phyloP scores from a whole-genome alignment of 768 basidiomycete genomes.

The Termitomyces sp. region DNA sequence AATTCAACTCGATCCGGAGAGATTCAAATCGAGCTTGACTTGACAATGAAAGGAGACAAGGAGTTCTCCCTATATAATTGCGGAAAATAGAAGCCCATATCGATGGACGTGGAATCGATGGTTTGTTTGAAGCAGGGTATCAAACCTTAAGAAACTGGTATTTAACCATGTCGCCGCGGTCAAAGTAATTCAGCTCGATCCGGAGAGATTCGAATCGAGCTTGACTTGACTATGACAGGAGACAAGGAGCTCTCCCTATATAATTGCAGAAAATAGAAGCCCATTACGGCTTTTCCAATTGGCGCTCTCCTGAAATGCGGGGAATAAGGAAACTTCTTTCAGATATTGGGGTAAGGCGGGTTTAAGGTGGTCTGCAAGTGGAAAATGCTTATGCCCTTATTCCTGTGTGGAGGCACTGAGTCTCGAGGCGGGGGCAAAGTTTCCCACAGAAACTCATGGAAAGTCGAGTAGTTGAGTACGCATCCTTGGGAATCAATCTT shows the following conservation, averaged over 20 bases:
- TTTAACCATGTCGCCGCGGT: background rate
- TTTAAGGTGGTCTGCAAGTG: background rate
- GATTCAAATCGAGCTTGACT: background rate
- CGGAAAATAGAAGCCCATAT: background rate
- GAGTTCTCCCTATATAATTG: background rate
- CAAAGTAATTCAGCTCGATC: background rate
- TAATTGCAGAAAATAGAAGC: background rate
- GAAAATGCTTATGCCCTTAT: background rate
- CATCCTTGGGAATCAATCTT: background rate
- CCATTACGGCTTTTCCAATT: background rate
- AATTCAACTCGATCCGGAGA: background rate
- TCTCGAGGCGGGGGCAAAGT: background rate
- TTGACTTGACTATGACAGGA: background rate
- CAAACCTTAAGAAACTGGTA: background rate
- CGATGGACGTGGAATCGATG: slow-evolving; percentile 4
- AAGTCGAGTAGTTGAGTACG: background rate
- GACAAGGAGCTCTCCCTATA: background rate
- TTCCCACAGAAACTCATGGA: background rate
- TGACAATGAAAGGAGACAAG: background rate
- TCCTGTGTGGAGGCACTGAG: background rate
- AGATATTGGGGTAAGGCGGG: background rate
- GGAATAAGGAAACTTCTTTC: background rate
- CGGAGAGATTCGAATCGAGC: background rate
- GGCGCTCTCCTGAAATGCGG: background rate
- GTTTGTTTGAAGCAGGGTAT: slow-evolving; percentile 9